A percentile compares a stretch with the other conserved stretches of the same genome.
Evolutionary conservation across 1,139 yeast species (phyloP).

Genomic region (Blastobotrys elegans): DNA sequence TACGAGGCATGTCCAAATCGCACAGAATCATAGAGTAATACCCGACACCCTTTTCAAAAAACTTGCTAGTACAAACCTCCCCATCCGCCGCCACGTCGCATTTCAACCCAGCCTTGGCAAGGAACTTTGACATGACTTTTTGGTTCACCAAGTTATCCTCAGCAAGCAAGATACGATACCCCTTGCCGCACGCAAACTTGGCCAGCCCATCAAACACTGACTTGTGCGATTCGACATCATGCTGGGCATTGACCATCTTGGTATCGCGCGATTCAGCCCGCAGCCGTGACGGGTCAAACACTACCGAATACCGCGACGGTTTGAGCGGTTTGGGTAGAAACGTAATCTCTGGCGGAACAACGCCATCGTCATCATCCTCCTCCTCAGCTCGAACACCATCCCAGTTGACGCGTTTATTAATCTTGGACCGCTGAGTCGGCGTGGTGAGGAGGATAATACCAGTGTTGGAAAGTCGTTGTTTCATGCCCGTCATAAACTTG

Average conservation of each 20-base stretch:
- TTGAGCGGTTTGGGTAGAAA: slow-evolving; percentile 29
- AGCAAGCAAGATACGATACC: slow-evolving; percentile 60
- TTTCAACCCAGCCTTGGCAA: slow-evolving; percentile 68
- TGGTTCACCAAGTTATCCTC: slow-evolving; percentile 87
- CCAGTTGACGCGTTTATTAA: slow-evolving; percentile 17
- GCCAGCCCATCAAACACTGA: slow-evolving; percentile 23
- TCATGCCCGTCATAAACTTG: slow-evolving; percentile 9
- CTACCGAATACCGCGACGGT: slow-evolving; percentile 28
- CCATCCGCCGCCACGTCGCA: slow-evolving; percentile 76
- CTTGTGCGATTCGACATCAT: slow-evolving; percentile 23
- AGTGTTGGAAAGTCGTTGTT: slow-evolving; percentile 13
- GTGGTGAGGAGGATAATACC: slow-evolving; percentile 30
- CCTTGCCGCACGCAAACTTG: slow-evolving; percentile 41
- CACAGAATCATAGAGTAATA: slow-evolving; percentile 65
- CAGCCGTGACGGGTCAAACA: slow-evolving; percentile 27
- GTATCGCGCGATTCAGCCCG: slow-evolving; percentile 27
- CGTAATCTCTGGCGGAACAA: slow-evolving; percentile 22
- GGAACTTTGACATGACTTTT: slow-evolving; percentile 73
- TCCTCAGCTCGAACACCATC: slow-evolving; percentile 15
- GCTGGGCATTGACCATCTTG: slow-evolving; percentile 29
- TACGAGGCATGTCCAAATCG: slow-evolving; percentile 84
- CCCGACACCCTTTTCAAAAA: slow-evolving; percentile 22
- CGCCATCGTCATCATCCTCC: slow-evolving; percentile 2
- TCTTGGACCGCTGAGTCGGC: slow-evolving; percentile 30
- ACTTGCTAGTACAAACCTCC: slow-evolving; percentile 57